phyloP scores from a whole-genome alignment of 164 flowering plant genomes.

The Buxus sempervirens region DNA sequence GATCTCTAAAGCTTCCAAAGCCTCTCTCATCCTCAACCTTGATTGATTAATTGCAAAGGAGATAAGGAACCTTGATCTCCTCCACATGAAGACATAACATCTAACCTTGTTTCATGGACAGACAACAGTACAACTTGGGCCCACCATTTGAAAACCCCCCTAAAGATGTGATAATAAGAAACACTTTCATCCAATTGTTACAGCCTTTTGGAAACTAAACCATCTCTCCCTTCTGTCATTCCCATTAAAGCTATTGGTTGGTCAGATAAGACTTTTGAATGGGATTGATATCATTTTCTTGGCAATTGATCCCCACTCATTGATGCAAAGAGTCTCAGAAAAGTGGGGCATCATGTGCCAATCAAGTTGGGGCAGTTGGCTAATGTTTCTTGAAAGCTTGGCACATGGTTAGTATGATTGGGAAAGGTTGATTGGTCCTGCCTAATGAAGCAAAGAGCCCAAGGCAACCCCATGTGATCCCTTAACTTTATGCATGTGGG shows the following conservation, averaged over 20 bases:
- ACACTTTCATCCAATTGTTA: background rate
- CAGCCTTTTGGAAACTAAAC: background rate
- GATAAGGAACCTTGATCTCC: constrained; percentile 27
- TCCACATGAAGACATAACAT: constrained; percentile 5
- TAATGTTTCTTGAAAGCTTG: constrained; percentile 29
- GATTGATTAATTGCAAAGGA: background rate
- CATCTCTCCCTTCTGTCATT: background rate
- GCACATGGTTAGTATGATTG: constrained; percentile 22
- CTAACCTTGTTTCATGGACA: constrained; percentile 17
- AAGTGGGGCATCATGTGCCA: constrained; percentile 26
- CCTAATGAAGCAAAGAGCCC: constrained; percentile 10
- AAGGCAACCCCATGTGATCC: constrained; percentile 44
- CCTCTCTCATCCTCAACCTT: background rate
- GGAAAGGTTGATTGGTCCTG: constrained; percentile 28
- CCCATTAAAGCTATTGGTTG: background rate
- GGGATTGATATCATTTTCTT: constrained; percentile 5
- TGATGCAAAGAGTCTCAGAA: constrained; percentile 21
- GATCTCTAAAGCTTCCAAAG: background rate
- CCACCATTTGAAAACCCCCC: background rate
- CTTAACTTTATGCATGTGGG: constrained; percentile 42
- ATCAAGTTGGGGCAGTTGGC: constrained; percentile 14
- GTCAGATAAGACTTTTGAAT: background rate
- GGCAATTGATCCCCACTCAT: constrained; percentile 1
- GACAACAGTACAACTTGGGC: constrained; percentile 13
- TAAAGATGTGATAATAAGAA: constrained; percentile 8